Base-by-base conservation (phyloP, 352 stramenopile genomes). In the Thalassiosira hispida region DNA sequence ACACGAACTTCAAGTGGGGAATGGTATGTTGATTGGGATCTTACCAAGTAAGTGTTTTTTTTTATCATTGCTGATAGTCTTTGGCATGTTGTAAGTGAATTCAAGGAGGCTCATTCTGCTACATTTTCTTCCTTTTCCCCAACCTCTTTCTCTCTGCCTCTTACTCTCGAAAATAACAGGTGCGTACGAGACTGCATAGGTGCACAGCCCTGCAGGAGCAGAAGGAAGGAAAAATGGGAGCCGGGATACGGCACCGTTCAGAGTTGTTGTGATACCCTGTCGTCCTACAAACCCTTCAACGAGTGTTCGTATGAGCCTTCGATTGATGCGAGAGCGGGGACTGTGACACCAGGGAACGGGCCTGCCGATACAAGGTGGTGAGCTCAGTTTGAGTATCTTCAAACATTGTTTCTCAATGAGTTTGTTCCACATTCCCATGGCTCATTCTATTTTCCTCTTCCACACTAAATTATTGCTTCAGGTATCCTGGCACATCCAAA, bases 21-120 rank as follows among this genome's bases (percentile, higher is more conserved):
- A 23, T 77, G 57, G 25, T 77, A 77, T 22, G 53, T 77, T 53
- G 67, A 77, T 46, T 77, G 67, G 67, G 49, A 59, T 27, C 23
- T 67, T 22, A 56, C 35, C 9, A 67, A 67, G 59, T 67, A 56
- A 38, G 59, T 16, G 8, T 27, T 27, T 51, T 35, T 27, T 4
- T 27, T 12, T 20, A 20, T 8, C n/a, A 53, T 9, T 4, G 49
- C 49, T 27, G 25, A 31, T 57, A 57, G 12, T 53, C 16, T 12
- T 53, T 6, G 1, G 29, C 20, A 42, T 14, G 42, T n/a, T n/a
- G n/a, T n/a, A n/a, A n/a, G n/a, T n/a, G n/a, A n/a, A n/a, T n/a
- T n/a, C n/a, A n/a, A n/a, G n/a, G n/a, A n/a, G n/a, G n/a, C n/a
- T n/a, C n/a, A n/a, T n/a, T n/a, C n/a, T n/a, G n/a, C n/a, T n/a